Evolutionary conservation across 495 filamentous ascomycete species (phyloP), one percentile per base, ranked within the genome.

Genomic region (Annulohypoxylon stygium): DNA sequence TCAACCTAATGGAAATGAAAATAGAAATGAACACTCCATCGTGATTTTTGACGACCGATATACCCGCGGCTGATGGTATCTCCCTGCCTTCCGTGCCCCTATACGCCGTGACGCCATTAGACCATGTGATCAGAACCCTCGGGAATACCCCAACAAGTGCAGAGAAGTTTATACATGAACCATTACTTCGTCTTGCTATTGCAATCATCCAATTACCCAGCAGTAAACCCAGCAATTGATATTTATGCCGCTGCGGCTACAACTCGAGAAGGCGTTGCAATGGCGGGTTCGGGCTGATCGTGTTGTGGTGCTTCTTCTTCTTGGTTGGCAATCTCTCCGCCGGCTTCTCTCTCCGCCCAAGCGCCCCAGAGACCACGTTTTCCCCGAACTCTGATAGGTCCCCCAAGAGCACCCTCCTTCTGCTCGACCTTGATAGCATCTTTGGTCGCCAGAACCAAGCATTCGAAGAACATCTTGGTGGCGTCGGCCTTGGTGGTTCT

Each of bases 401-500:
- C 91, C 50, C 93, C 94, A 43, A 97, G 87, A 36, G 86, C 81
- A 14, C 88, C 87, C 54, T 89, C 86, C n/a, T 86, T 84, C 82
- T 99, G 96, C 77, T 98, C 95, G n/a, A 98, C 93, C 79, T 97
- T 95, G 77, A 99, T 92, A 39, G 96, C 96, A 81, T 98, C 97
- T 85, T 98, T 98, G 11, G 96, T 99, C 10, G 97, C 97, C 57
- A 99, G 84, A 4, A 98, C 96, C 45, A 99, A 84, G 39, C 95
- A 90, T 82, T 99, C 97, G 68, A 98, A 98, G 83, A 99, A 99
- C 95, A 99, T 97, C 85, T 97, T 97, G 43, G 96, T 98, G 2
- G 97, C 97, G 73, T 98, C 96, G 11, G 90, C 90, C 76, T 92
- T 91, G 58, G 87, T 91, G 2, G 96, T 93, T 60, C 85, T 88